Evolutionary conservation across 2,329 filamentous ascomycete genomes (phyloP).

Genomic region (Trichoderma guizhouense): DNA sequence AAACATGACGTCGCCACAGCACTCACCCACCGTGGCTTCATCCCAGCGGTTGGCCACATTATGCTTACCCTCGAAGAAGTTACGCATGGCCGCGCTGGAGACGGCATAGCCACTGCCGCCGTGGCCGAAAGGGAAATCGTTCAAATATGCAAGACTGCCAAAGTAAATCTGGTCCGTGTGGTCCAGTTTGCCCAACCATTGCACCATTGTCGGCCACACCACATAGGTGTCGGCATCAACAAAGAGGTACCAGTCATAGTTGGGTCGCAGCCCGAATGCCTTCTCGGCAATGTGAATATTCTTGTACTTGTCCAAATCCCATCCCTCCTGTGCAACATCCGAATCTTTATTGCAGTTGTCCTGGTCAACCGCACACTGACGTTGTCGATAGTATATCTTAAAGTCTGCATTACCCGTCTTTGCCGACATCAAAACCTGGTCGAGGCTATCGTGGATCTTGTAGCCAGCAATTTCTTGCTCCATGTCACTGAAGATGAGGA

Average conservation of each 20-base stretch:
- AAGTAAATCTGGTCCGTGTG: constrained; percentile 45
- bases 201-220: constrained; percentile 49
- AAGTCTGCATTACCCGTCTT: constrained; percentile 49
- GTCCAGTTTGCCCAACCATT: constrained; percentile 46
- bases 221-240: constrained; percentile 59
- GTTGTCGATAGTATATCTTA: constrained; percentile 44
- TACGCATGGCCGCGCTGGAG: constrained; percentile 50
- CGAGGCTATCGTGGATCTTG: constrained; percentile 45
- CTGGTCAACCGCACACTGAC: constrained; percentile 44
- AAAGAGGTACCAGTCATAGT: constrained; percentile 58
- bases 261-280: constrained; percentile 46
- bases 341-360: constrained; percentile 41
- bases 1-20: constrained; percentile 53
- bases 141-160: constrained; percentile 46
- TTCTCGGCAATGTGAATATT: constrained; percentile 59
- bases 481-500: constrained; percentile 58
- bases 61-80: constrained; percentile 39
- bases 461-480: constrained; percentile 45
- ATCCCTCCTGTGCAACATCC: constrained; percentile 36
- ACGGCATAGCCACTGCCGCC: constrained; percentile 55
- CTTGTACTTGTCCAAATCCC: constrained; percentile 61
- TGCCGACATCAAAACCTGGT: constrained; percentile 41
- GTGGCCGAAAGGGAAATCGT: constrained; percentile 48
- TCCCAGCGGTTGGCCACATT: constrained; percentile 49
- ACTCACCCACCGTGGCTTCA: constrained; percentile 36